Base-by-base conservation (phyloP, 2,329 filamentous ascomycete genomes). In the Aphanoascus verrucosus region DNA sequence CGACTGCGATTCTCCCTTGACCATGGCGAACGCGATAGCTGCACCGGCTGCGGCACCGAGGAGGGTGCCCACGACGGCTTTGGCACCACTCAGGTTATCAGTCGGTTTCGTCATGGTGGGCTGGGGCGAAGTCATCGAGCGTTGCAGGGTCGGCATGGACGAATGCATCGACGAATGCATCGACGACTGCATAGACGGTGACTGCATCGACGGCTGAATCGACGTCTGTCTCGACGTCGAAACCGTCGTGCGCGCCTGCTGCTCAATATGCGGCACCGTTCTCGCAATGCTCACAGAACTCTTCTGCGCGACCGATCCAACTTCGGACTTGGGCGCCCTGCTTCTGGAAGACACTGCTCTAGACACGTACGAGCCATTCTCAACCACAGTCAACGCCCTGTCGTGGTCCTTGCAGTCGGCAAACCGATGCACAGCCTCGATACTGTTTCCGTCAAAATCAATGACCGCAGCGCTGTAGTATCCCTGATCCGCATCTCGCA, bases 401-500 rank as follows among this genome's bases (percentile, higher is more conserved):
- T 57, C 53, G 31, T 61, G 66, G 17, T 58, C 61, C 32, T 61
- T 62, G n/a, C 63, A 64, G 46, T 58, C 62, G 28, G 60, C 56
- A 14, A 62, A 14, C 17, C 49, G 41, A 35, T 42, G 42, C 1
- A 90, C 80, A 31, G 87, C 85, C 64, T 93, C 86, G 65, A 94
- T 82, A 61, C 79, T 85, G 71, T 94, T 94, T 49, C 86, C 86
- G 71, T 94, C 88, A 52, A 87, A 77, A 68, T 94, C 88, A 56
- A 82, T 77, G 40, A 88, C 72, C 5, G 79, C 79, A 46, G 81
- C 80, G 57, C 80, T 83, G 69, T 82, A 76, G 72, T 80, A 73
- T 69, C 78, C 71, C 63, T 73, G 72, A 2, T 77, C 72, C 15
- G 72, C 69, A 63, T 78, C 76, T 54, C 79, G 73, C 63, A 71